Evolutionary conservation across 176 grass and related monocot species (phyloP).

Genomic region (Saccharum spontaneum): DNA sequence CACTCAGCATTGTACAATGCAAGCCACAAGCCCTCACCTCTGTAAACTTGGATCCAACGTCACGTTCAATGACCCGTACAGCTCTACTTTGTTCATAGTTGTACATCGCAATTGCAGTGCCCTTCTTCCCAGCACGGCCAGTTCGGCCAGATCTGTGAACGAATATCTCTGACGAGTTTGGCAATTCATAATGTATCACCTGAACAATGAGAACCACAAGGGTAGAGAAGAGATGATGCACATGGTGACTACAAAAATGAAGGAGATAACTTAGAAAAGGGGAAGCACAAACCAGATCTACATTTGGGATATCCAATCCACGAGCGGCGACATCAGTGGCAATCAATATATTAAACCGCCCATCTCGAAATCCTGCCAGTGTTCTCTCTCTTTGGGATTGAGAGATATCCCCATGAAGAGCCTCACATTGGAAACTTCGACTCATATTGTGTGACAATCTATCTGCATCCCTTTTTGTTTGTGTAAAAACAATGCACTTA

Average conservation of each 20-base stretch:
- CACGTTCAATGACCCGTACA: slow-evolving; percentile 65
- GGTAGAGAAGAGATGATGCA: background rate
- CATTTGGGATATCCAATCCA: slow-evolving; percentile 98
- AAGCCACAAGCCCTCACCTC: slow-evolving; percentile 53
- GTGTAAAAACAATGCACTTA: slow-evolving; percentile 95
- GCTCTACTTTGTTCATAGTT: slow-evolving; percentile 57
- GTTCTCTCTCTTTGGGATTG: slow-evolving; percentile 87
- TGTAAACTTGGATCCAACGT: slow-evolving; percentile 68
- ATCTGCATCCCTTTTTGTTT: slow-evolving; percentile 92
- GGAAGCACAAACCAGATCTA: slow-evolving; percentile 73
- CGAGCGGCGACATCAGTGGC: slow-evolving; percentile 98
- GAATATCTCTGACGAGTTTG: slow-evolving; percentile 86
- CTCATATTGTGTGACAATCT: slow-evolving; percentile 64
- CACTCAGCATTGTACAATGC: background rate
- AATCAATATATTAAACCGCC: slow-evolving; percentile 75
- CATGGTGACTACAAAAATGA: background rate
- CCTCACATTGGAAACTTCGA: slow-evolving; percentile 64
- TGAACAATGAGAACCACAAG: slow-evolving; percentile 27
- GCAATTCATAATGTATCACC: slow-evolving; percentile 95
- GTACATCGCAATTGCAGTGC: slow-evolving; percentile 80
- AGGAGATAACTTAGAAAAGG: slow-evolving; percentile 1
- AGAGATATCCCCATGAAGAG: slow-evolving; percentile 92
- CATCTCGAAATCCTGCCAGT: slow-evolving; percentile 79
- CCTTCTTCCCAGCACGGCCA: slow-evolving; percentile 95
- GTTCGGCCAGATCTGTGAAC: slow-evolving; percentile 98